Base-by-base conservation (phyloP, 371 early-diverging fungal genomes). In the Phascolomyces articulosus region DNA sequence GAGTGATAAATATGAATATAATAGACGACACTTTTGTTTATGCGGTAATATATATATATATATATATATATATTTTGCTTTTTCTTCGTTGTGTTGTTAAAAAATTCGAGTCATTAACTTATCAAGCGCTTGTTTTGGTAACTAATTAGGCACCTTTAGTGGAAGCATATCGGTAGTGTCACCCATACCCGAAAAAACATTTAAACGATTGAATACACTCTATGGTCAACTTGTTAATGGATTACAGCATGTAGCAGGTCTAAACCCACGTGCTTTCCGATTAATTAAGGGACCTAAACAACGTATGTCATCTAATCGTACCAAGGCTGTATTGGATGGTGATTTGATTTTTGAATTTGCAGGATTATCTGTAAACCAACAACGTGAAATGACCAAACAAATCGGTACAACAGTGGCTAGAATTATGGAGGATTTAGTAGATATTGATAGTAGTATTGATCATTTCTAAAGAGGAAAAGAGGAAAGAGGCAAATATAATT, bases 201-300 rank as follows among this genome's bases (percentile, higher is more conserved):
- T 90, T 77, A 96, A 95, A 73, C 90, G 98, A 21, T 66, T 95
- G 15, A 86, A 86, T 38, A 85, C 89, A 3, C 61, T 96, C 20
- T 90, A 89, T 62, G 87, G 92, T 31, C 90, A 90, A 31, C 78
- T 98, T 64, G 91, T 94, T 20, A 92, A 90, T 65, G 84, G 87
- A 23, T 59, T 94, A 0, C 92, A 90, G 59, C 95, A 94, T 63
- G 77, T 87, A 26, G 96, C 95, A 8, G 98, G 96, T 11, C 73
- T 99, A 38, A 98, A 99, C 70, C 97, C 99, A 2, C 84, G 95
- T 56, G 96, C 95, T 9, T 96, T 76, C 71, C 77, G 82, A 61
- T 41, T 78, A 56, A 72, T 86, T 27, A 69, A 86, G 48, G 84
- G 83, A 20, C 82, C 86, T 40, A 87, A 87, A 63, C 85, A 86